Base-by-base conservation (phyloP, 306 rosid genomes). In the Arachis hypogaea region DNA sequence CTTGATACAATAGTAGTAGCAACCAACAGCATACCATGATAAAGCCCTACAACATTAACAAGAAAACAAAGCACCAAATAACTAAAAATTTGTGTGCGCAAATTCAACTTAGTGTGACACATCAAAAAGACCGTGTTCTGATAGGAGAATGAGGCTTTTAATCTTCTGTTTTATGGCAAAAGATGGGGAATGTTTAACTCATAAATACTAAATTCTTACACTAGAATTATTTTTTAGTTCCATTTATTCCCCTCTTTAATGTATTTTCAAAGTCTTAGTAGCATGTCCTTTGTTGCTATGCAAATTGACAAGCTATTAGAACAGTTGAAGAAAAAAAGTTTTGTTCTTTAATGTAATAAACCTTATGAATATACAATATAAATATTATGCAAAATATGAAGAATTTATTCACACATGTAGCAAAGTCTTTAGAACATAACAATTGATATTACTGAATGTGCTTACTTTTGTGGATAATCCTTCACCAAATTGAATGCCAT, bases 1-100 rank as follows among this genome's bases (percentile, higher is more conserved):
- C 89, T 92, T 90, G 65, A 94, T 94, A 78, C 96, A 94, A 63
- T 87, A 94, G 80, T 94, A 94, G 83, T 94, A 94, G 86, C 99
- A 94, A 67, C 97, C 99, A 74, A 94, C 99, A 63, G 97, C 95
- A 85, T 92, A 94, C 99, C 99, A 94, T 46, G 99, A 89, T 66
- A 90, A 90, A 59, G 97, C 95, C 92, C 99, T 88, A 82, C 74
- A 79, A 76, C 30, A 79, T 22, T 9, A 50, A 81, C 66, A 36
- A 70, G 45, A 43, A 75, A 33, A 16, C 49, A 74, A 44, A 36
- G 40, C 51, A 73, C 9, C 12, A 43, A 47, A 75, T 10, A 46
- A 46, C n/a, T 46, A 46, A 9, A 3, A 46, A 9, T 10, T 46
- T 12, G 1, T 7, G 51, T 8, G 11, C n/a, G 11, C 2, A 49